Evolutionary conservation across 2,329 filamentous ascomycete species (phyloP).

Genomic region (Exophiala phaeomuriformis): DNA sequence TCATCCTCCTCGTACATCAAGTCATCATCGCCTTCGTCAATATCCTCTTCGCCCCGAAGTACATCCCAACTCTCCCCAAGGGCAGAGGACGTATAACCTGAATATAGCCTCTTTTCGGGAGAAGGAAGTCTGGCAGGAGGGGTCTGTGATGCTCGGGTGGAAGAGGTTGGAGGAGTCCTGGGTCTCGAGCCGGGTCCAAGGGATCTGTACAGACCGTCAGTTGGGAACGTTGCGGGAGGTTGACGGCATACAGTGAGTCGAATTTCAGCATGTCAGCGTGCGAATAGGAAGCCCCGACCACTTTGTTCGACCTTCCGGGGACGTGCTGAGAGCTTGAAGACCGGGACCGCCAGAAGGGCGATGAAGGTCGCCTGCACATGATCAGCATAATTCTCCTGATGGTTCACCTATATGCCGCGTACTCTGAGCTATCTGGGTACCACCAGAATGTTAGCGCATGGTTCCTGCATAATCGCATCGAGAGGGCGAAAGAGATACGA

Average conservation of each 20-base stretch:
- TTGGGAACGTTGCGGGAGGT: not conserved
- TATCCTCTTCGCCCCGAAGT: slow-evolving; percentile 54
- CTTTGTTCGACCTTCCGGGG: slow-evolving; percentile 57
- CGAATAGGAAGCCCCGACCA: slow-evolving; percentile 91
- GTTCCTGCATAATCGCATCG: not conserved
- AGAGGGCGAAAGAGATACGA: slow-evolving; percentile 44
- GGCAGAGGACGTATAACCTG: slow-evolving; percentile 55
- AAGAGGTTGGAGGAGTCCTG: slow-evolving; percentile 28
- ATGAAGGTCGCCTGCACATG: slow-evolving; percentile 58
- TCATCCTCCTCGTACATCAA: slow-evolving; percentile 78
- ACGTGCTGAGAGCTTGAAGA: slow-evolving; percentile 49
- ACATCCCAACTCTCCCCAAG: slow-evolving; percentile 67
- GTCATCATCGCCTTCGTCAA: slow-evolving; percentile 58
- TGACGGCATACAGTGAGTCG: slow-evolving; percentile 59
- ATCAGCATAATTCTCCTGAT: slow-evolving; percentile 21
- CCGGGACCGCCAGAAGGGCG: slow-evolving; percentile 75
- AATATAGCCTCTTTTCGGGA: slow-evolving; percentile 21
- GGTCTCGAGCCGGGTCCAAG: slow-evolving; percentile 28
- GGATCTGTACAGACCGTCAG: slow-evolving; percentile 8
- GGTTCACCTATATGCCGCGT: slow-evolving; percentile 21
- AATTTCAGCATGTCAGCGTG: slow-evolving; percentile 92
- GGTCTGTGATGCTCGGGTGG: slow-evolving; percentile 18
- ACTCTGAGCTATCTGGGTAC: slow-evolving; percentile 35
- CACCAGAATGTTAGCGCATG: slow-evolving; percentile 10
- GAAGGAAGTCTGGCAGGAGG: slow-evolving; percentile 18